Evolutionary conservation across 495 filamentous ascomycete genomes (phyloP), one percentile per base, ranked within the genome.

Genomic region (Aspergillus sclerotiicarbonarius): DNA sequence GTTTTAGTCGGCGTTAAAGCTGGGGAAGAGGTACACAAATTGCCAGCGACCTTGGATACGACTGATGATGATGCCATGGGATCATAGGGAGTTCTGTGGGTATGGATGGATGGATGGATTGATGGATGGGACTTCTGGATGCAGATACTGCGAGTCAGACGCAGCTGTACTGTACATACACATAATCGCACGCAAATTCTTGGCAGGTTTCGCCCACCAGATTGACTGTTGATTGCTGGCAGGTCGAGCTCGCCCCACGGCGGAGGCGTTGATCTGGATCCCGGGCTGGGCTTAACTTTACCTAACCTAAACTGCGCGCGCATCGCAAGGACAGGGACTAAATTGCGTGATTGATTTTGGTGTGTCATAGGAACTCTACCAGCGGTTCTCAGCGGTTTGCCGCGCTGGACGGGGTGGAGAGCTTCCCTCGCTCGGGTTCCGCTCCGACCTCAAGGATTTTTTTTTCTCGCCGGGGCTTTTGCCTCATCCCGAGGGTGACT

Each of bases 311-410:
- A 49, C 46, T 50, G 10, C 37, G n/a, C 49, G 30, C 21, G 7
- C 43, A 18, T 29, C 47, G 57, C 47, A 31, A 9, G 33, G 33
- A 37, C n/a, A 13, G 8, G 51, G 32, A 10, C 35, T 25, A 44
- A 62, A 70, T 72, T 58, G 64, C 71, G 71, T 82, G 56, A 77
- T 78, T 16, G 77, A 76, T 58, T 77, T 81, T 57, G 64, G 79
- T 50, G 80, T 82, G 55, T 84, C 81, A 79, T 53, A 19, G 56
- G n/a, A 44, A 16, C 8, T 9, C 1, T 16, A 5, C 19, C n/a
- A 44, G 31, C 49, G 43, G 46, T 33, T 50, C 46, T 51, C 1
- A 30, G 47, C 9, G 47, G 25, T 25, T 31, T 10, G n/a, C 20
- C 12, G 21, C n/a, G 12, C 20, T 41, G 51, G 50, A 16, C 5